These are phyloP conservation scores for Oryza longistaminata DNA, from an alignment of 176 grass and related monocot genomes.

Conservation along the genomic window DNA sequence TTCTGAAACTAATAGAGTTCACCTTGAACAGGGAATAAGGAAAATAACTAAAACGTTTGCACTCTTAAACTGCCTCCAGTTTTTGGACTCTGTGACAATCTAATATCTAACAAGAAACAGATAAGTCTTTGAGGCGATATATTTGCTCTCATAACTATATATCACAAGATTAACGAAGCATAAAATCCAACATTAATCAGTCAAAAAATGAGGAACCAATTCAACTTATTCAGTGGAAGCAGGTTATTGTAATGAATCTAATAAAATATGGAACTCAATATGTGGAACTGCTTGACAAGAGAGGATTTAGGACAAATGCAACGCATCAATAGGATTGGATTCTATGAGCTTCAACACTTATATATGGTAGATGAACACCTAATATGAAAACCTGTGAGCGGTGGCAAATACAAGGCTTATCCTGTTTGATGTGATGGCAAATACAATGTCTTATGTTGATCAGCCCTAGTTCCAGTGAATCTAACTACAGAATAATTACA, in stretches of 20 bases:
- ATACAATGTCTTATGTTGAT: background rate
- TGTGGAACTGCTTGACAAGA: constrained; percentile 1
- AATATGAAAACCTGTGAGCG: constrained; percentile 11
- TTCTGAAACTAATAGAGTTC: background rate
- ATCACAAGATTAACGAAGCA: background rate
- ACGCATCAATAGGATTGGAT: constrained; percentile 23
- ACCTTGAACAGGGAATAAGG: background rate
- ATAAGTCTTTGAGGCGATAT: background rate
- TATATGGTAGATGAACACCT: background rate
- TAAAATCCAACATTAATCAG: background rate
- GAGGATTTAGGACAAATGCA: constrained; percentile 16
- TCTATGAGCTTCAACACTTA: constrained; percentile 18
- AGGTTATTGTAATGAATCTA: background rate
- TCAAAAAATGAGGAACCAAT: background rate
- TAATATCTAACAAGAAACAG: background rate
- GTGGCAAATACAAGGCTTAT: constrained; percentile 2
- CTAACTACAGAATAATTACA: background rate
- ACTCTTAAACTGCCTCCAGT: background rate
- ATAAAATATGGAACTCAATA: background rate
- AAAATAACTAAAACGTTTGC: background rate
- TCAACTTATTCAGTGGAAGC: background rate
- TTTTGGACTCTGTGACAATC: background rate
- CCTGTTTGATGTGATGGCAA: background rate
- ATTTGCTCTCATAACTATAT: background rate
- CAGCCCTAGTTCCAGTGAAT: background rate